Evolutionary conservation across 106 monocot genomes (phyloP), one percentile per base, ranked within the genome.

Genomic region (Chionographis japonica): DNA sequence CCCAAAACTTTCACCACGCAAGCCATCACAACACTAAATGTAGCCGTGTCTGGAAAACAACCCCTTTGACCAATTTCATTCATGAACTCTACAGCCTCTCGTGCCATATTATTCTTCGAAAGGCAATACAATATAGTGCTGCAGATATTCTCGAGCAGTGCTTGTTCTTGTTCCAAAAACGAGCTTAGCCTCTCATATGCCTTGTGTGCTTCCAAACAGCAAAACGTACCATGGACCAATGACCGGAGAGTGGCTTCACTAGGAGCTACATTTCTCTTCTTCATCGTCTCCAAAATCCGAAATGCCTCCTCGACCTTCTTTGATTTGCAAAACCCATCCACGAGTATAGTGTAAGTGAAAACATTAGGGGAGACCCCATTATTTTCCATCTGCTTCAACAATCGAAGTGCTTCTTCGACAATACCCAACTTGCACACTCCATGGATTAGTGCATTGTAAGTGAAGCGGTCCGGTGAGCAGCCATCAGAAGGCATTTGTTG

Each of bases 321-420:
- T 3, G 97, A 86, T 62, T 90, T 92, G 56, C 84, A 97, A 69
- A 97, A 97, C 9, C 97, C 97, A 67, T 97, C 97, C 3, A 92
- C 69, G 41, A 97, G 57, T 68, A 92, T 97, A 0, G 97, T 89
- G 59, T 89, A 92, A 0, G 97, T 92, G 76, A 89, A 92, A 15
- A 92, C 89, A 73, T 92, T 97, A 0, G 92, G 81, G 0, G 8
- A 11, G 20, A 71, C 18, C 40, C 86, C 79, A 6, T 63, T 35
- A 3, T 55, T 76, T 67, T 97, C 84, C 97, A 97, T 92, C 62
- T 98, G 89, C 62, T 85, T 92, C 68, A 90, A 4, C 42, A 98
- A 63, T 58, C 89, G 71, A 49, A 81, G 54, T 0, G 89, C 92
- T 62, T 98, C 97, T 4, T 89, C 89, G 2, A 90, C 77, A 10